These are phyloP conservation scores for Aspergillus pseudotamarii DNA, from an alignment of 2,329 filamentous ascomycete genomes.

Conservation along the genomic window DNA sequence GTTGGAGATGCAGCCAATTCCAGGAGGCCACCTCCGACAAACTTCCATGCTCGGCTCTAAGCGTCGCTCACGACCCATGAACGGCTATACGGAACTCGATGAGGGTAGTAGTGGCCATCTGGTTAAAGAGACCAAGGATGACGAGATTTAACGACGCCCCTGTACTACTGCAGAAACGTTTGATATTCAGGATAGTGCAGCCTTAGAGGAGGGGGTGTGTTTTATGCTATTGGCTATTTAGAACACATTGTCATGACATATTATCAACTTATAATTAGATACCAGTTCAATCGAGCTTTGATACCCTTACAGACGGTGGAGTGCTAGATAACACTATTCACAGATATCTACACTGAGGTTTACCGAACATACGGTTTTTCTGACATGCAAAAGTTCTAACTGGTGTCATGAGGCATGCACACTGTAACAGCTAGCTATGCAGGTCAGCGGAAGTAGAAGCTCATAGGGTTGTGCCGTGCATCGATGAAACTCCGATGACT, in stretches of 20 bases:
- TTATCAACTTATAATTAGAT: neutral
- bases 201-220: no score
- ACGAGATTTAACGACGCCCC: neutral
- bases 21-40: slow-evolving; percentile 1
- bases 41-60: slow-evolving; percentile 2
- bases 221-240: neutral
- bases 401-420: neutral
- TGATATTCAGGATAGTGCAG: no score
- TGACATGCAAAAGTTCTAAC: neutral
- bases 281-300: neutral
- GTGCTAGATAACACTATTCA: neutral
- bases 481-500: neutral
- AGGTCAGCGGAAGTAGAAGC: neutral
- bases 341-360: neutral
- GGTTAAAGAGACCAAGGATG: neutral
- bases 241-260: neutral
- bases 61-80: slow-evolving; percentile 1
- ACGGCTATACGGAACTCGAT: slow-evolving; percentile 3
- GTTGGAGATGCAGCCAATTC: slow-evolving; percentile 3
- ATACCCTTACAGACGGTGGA: neutral
- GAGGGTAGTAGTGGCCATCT: neutral
- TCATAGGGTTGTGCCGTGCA: neutral
- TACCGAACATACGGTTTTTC: neutral
- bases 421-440: neutral
- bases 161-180: neutral